Percentiles rank a stretch among this genome's conserved stretches.
These are phyloP conservation scores for Lineolata rhizophorae DNA, from an alignment of 495 filamentous ascomycete genomes.

Conservation along the genomic window DNA sequence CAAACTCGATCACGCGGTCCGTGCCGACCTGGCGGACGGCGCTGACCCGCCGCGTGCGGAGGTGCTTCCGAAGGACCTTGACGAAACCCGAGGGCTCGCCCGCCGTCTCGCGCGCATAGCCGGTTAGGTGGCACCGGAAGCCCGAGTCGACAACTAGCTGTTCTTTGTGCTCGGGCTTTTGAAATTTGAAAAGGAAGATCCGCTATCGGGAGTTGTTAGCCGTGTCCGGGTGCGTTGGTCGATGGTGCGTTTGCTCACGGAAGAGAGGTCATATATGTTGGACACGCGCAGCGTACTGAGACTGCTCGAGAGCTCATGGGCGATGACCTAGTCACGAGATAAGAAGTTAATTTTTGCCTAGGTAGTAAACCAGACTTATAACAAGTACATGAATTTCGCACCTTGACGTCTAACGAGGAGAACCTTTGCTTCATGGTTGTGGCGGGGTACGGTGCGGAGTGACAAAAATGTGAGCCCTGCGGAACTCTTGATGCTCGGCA, in stretches of 20 bases:
- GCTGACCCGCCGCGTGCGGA: slow-evolving; percentile 72
- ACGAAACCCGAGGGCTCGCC: slow-evolving; percentile 69
- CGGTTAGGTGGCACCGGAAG: slow-evolving; percentile 86
- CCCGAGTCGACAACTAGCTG: slow-evolving; percentile 86
- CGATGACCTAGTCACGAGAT: slow-evolving; percentile 50
- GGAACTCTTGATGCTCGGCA: too few species aligned
- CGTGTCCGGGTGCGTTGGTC: slow-evolving; percentile 2
- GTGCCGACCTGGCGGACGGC: slow-evolving; percentile 69
- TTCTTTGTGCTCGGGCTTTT: slow-evolving; percentile 65
- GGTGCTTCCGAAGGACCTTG: slow-evolving; percentile 55
- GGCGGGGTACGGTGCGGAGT: too few species aligned
- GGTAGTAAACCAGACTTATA: slow-evolving; percentile 1
- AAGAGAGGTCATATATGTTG: slow-evolving; percentile 90
- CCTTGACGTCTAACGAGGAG: slow-evolving; percentile 80
- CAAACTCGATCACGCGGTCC: slow-evolving; percentile 78
- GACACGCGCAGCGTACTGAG: slow-evolving; percentile 60
- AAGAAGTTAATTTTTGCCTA: slow-evolving; percentile 6
- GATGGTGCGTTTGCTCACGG: slow-evolving; percentile 22
- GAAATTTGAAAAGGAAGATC: slow-evolving; percentile 83
- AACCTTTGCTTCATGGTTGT: slow-evolving; percentile 88
- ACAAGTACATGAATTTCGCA: slow-evolving; percentile 14
- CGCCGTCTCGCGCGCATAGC: slow-evolving; percentile 68
- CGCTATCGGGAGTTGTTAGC: slow-evolving; percentile 24
- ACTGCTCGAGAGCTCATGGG: slow-evolving; percentile 62
- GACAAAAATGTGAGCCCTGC: too few species aligned